Percentiles rank a stretch among this genome's conserved stretches.
These are phyloP conservation scores for Yamagishiella unicocca DNA, from an alignment of 139 green algal genomes.

Conservation along the genomic window DNA sequence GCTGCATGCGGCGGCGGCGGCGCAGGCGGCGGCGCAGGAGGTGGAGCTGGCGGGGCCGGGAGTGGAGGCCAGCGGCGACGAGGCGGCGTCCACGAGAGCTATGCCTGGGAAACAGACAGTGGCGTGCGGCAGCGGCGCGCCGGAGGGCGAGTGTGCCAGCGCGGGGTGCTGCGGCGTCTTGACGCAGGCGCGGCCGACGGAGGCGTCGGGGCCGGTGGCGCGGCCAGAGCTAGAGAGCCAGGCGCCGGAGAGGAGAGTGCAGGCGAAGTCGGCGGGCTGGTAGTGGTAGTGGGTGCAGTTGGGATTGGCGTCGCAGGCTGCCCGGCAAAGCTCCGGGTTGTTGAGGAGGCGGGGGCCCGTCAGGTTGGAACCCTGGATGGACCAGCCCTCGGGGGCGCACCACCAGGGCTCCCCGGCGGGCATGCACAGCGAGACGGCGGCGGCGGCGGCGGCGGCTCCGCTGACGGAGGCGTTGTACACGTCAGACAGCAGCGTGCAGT, in stretches of 20 bases:
- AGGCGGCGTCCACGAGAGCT: background rate
- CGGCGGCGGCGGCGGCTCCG: background rate
- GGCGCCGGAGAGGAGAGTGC: background rate
- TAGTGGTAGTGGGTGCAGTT: slow-evolving; percentile 8
- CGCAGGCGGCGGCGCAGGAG: background rate
- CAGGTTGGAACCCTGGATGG: background rate
- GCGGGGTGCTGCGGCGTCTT: slow-evolving; percentile 18
- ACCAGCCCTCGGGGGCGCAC: background rate
- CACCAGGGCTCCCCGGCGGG: background rate
- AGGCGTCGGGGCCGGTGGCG: background rate
- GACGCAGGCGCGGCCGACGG: slow-evolving; percentile 2
- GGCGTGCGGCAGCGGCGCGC: background rate
- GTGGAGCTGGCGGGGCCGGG: background rate
- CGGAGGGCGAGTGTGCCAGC: background rate
- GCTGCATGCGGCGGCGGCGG: background rate
- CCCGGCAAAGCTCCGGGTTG: background rate
- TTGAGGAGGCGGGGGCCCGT: background rate
- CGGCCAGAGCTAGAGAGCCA: background rate
- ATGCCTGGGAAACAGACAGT: background rate
- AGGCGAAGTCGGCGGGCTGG: background rate
- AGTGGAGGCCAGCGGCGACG: background rate
- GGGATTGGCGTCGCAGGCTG: background rate
- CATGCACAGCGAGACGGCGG: background rate
- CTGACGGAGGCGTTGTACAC: background rate
- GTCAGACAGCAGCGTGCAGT: background rate